Evolutionary conservation across 1,139 yeast species (phyloP).

Genomic region (Geotrichum reessii): DNA sequence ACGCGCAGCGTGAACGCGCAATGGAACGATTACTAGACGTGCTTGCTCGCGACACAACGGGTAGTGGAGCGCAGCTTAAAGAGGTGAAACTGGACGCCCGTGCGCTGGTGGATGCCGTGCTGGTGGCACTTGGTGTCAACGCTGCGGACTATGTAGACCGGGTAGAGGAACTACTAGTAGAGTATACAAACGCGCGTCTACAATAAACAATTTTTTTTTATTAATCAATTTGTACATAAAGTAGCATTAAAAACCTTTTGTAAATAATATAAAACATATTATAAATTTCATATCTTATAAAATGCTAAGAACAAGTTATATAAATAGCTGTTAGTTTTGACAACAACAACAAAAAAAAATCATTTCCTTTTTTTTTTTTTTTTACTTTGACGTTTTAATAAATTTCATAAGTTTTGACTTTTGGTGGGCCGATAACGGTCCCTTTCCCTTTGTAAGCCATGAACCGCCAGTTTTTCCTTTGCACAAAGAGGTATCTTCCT

Average conservation of each 20-base stretch:
- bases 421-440: slow-evolving; percentile 8
- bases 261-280: too few species aligned
- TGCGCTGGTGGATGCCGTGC: not conserved
- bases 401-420: slow-evolving; percentile 16
- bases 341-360: too few species aligned
- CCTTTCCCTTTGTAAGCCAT: slow-evolving; percentile 13
- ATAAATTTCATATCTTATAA: too few species aligned
- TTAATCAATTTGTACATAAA: too few species aligned
- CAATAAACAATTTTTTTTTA: too few species aligned
- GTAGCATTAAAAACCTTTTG: too few species aligned
- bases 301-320: too few species aligned
- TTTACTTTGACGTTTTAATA: slow-evolving; percentile 11
- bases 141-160: not conserved
- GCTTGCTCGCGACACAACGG: not conserved
- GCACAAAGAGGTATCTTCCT: not conserved
- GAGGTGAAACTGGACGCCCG: not conserved
- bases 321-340: too few species aligned
- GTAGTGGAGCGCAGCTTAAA: not conserved
- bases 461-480: slow-evolving; percentile 1
- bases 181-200: not conserved
- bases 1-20: not conserved
- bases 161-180: not conserved
- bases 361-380: too few species aligned
- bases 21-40: not conserved
- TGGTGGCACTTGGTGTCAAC: not conserved